Evolutionary conservation across 2,329 filamentous ascomycete species (phyloP).

Genomic region (Calonectria pseudoreteaudii): DNA sequence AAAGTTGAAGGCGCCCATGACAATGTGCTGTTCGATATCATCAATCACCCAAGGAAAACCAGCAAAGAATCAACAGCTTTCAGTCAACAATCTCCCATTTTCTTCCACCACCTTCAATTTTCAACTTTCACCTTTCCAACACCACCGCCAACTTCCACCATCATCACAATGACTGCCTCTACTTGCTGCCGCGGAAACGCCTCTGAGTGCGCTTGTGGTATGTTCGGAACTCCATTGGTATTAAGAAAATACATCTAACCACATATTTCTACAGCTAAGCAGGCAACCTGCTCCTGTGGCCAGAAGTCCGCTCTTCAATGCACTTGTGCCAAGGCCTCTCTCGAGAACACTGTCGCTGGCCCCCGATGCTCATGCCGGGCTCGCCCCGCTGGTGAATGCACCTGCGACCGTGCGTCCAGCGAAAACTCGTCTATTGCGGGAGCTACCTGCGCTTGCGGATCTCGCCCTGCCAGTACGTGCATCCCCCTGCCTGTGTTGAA

Average conservation of each 20-base stretch:
- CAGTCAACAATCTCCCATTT: not conserved
- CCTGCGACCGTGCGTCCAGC: conserved; percentile 76
- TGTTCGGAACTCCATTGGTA: conserved; percentile 40
- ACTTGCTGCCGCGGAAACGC: conserved; percentile 69
- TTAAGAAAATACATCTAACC: conserved; percentile 10
- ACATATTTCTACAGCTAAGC: conserved; percentile 59
- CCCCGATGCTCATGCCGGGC: conserved; percentile 87
- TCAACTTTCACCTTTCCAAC: not conserved
- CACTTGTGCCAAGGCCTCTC: conserved; percentile 80
- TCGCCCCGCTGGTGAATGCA: conserved; percentile 83
- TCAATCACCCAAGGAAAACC: not conserved
- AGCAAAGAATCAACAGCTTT: not conserved
- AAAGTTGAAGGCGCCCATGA: conserved; percentile 32
- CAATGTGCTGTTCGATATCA: not conserved
- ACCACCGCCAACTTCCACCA: conserved; percentile 41
- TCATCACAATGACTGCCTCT: conserved; percentile 49
- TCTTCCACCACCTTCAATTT: not conserved
- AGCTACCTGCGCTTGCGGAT: conserved; percentile 80
- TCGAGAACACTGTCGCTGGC: conserved; percentile 80
- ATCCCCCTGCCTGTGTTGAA: not conserved
- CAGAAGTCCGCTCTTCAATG: conserved; percentile 89
- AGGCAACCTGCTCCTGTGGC: conserved; percentile 88
- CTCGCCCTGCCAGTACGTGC: conserved; percentile 74
- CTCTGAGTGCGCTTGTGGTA: conserved; percentile 69
- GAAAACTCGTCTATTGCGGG: conserved; percentile 76